Evolutionary conservation across 345 rosid genomes (phyloP).

Genomic region (Physaria fendleri): DNA sequence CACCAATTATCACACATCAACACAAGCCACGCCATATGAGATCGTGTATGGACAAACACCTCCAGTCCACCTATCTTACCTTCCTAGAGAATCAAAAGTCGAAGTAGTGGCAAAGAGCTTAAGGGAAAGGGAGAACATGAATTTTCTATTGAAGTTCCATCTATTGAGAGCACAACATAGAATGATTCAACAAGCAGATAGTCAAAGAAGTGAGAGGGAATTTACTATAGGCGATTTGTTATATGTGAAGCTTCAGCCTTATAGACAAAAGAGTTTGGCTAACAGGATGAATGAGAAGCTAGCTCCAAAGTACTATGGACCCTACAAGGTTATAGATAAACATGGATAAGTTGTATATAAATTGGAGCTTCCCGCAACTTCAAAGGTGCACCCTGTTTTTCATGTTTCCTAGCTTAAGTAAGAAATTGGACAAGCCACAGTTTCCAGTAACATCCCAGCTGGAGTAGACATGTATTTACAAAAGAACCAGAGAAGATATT

Average conservation of each 20-base stretch:
- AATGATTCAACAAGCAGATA: not conserved
- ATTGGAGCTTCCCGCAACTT: accelerated
- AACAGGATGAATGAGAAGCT: not conserved
- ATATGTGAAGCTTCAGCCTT: not conserved
- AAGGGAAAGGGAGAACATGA: too few relatives aligned
- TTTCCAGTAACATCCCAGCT: too few relatives aligned
- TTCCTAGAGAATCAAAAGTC: not conserved
- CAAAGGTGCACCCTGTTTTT: not conserved
- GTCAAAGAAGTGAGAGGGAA: accelerated
- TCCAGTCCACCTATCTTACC: not conserved
- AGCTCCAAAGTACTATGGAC: not conserved
- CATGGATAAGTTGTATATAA: not conserved
- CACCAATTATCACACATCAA: too few relatives aligned
- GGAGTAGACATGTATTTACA: too few relatives aligned
- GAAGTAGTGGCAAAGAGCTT: not conserved
- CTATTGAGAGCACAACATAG: not conserved
- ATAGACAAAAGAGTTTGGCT: not conserved
- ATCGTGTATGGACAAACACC: not conserved
- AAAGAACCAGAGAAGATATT: too few relatives aligned
- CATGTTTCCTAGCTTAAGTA: not conserved
- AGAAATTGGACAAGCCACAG: too few relatives aligned
- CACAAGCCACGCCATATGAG: not conserved
- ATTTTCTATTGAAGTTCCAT: not conserved
- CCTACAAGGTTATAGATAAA: not conserved
- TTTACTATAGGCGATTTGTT: not conserved